A percentile compares a stretch with the other conserved stretches of the same genome.
Conservation (phyloP, 805 yeast species). For the Saturnispora saitoi region DNA sequence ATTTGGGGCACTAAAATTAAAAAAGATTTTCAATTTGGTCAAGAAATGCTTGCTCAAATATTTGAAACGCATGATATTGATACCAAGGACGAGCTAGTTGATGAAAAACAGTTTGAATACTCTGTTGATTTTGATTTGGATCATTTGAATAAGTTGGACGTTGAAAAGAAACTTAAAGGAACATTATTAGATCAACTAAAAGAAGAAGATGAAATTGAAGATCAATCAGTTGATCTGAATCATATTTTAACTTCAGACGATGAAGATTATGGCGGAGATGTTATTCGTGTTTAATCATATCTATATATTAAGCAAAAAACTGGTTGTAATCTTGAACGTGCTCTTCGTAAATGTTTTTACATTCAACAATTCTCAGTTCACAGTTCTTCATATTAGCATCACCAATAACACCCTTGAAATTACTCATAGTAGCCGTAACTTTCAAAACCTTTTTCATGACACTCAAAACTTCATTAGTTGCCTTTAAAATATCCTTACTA, state of each 20-base stretch:
- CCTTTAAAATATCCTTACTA: slow-evolving; percentile 19
- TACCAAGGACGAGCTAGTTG: slow-evolving; percentile 7
- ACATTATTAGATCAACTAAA: slow-evolving; percentile 12
- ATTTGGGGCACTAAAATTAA: slow-evolving; percentile 22
- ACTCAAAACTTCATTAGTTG: slow-evolving; percentile 48
- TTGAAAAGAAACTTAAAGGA: slow-evolving; percentile 4
- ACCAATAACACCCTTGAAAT: slow-evolving; percentile 43
- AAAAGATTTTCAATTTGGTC: slow-evolving; percentile 12
- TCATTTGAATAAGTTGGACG: slow-evolving; percentile 8
- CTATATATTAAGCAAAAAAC: neutral
- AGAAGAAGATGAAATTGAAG: slow-evolving; percentile 10
- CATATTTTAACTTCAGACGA: slow-evolving; percentile 7
- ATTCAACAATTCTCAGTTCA: slow-evolving; percentile 62
- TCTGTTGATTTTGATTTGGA: slow-evolving; percentile 17
- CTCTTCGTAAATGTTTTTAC: slow-evolving; percentile 32
- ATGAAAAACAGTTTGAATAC: slow-evolving; percentile 19
- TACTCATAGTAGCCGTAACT: slow-evolving; percentile 35
- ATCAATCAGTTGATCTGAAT: neutral
- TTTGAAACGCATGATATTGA: slow-evolving; percentile 6
- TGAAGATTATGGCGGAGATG: slow-evolving; percentile 23
- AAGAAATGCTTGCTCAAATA: slow-evolving; percentile 13
- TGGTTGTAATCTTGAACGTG: slow-evolving; percentile 4
- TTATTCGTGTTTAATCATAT: slow-evolving; percentile 7
- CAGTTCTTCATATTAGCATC: slow-evolving; percentile 59
- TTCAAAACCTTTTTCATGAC: slow-evolving; percentile 45